A percentile compares a stretch with the other conserved stretches of the same genome.
Conservation (phyloP, 2,329 filamentous ascomycete species). For the Cladophialophora carrionii region DNA sequence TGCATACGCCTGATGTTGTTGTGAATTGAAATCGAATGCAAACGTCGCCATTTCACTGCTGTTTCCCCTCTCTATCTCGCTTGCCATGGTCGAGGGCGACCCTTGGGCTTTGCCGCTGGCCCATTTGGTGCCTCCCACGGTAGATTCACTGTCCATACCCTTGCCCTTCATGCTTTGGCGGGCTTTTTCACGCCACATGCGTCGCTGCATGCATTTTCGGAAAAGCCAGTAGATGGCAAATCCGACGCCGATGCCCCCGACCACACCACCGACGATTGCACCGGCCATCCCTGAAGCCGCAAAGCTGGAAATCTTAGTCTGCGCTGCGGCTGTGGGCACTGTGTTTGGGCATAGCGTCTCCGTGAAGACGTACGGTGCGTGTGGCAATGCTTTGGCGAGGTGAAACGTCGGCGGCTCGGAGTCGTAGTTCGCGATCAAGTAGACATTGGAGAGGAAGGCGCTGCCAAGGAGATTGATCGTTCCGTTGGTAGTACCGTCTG, state of each 20-base stretch:
- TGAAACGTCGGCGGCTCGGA: slow-evolving; percentile 43
- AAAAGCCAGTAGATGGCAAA: slow-evolving; percentile 32
- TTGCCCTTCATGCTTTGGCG: slow-evolving; percentile 16
- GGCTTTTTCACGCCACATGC: slow-evolving; percentile 14
- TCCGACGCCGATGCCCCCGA: slow-evolving; percentile 40
- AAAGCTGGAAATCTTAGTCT: slow-evolving; percentile 29
- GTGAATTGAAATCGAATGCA: slow-evolving; percentile 29
- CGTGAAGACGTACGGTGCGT: slow-evolving; percentile 49
- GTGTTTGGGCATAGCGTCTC: slow-evolving; percentile 46
- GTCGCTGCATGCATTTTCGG: slow-evolving; percentile 24
- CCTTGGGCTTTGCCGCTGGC: slow-evolving; percentile 10
- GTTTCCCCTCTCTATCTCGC: not conserved
- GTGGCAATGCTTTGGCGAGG: slow-evolving; percentile 47
- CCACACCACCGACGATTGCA: slow-evolving; percentile 40
- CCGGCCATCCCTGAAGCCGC: slow-evolving; percentile 33
- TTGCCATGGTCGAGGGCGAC: slow-evolving; percentile 15
- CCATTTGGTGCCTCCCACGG: not conserved
- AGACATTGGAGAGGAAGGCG: slow-evolving; percentile 50
- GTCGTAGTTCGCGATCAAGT: slow-evolving; percentile 52
- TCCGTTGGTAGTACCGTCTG: slow-evolving; percentile 39
- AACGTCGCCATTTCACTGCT: slow-evolving; percentile 27
- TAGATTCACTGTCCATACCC: slow-evolving; percentile 19
- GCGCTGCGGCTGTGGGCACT: slow-evolving; percentile 42
- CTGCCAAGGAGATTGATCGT: slow-evolving; percentile 42
- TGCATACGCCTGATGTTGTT: slow-evolving; percentile 23